These are phyloP conservation scores for Eucalyptus victrix DNA, from an alignment of 345 rosid species.

Conservation along the genomic window DNA sequence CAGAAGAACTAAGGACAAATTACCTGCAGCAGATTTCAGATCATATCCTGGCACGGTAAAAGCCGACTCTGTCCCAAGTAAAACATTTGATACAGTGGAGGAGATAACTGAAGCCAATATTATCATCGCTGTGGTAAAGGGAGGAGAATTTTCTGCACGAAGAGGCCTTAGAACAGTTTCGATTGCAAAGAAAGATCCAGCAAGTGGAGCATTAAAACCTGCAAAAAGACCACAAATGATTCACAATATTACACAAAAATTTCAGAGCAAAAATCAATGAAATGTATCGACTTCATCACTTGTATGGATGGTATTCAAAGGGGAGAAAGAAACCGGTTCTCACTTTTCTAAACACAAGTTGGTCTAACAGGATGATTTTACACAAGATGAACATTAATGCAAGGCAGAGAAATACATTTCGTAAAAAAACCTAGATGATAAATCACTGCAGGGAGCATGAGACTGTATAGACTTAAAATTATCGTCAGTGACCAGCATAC, in stretches of 20 bases:
- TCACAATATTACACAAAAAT: background rate
- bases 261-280: background rate
- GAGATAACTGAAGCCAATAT: slow-evolving; percentile 93
- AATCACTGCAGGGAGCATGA: background rate
- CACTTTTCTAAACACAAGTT: background rate
- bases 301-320: background rate
- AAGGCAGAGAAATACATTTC: background rate
- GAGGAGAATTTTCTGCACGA: slow-evolving; percentile 93
- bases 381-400: background rate
- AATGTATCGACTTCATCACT: background rate
- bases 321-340: background rate
- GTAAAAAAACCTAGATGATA: background rate
- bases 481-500: background rate
- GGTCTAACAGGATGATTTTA: background rate
- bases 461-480: background rate
- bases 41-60: slow-evolving; percentile 92
- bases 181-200: slow-evolving; percentile 96
- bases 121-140: slow-evolving; percentile 96
- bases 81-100: slow-evolving; percentile 86
- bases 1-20: background rate
- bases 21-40: slow-evolving; percentile 97
- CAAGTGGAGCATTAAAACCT: slow-evolving; percentile 99
- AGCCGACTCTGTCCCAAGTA: slow-evolving; percentile 84
- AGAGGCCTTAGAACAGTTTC: slow-evolving; percentile 94
- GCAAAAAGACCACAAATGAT: background rate